These are phyloP conservation scores for Cicer bijugum DNA, from an alignment of 306 rosid genomes.

Conservation along the genomic window DNA sequence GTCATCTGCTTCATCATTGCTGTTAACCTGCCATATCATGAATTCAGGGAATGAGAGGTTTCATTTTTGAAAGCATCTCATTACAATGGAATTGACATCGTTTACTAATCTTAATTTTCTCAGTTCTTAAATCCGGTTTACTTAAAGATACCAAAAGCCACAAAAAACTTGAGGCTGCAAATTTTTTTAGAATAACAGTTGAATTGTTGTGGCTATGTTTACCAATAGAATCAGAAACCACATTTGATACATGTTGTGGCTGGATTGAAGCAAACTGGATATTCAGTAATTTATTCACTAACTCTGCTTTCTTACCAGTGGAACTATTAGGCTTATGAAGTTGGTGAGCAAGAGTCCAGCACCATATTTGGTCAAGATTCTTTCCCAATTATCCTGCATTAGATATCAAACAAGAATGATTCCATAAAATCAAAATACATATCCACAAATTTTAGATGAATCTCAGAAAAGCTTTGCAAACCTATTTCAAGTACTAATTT, in stretches of 20 bases:
- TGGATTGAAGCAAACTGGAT: neutral
- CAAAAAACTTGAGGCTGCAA: slow-evolving; percentile 1
- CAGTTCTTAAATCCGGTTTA: neutral
- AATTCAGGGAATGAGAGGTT: slow-evolving; percentile 34
- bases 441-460: neutral
- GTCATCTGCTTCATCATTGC: slow-evolving; percentile 62
- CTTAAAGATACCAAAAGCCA: slow-evolving; percentile 5
- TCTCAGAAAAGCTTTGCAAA: neutral
- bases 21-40: slow-evolving; percentile 54
- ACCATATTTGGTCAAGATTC: slow-evolving; percentile 62
- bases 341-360: slow-evolving; percentile 54
- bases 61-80: slow-evolving; percentile 21
- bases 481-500: neutral
- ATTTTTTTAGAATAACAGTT: neutral
- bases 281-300: slow-evolving; percentile 2
- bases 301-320: slow-evolving; percentile 49
- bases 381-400: slow-evolving; percentile 76
- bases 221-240: slow-evolving; percentile 3
- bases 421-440: slow-evolving; percentile 4
- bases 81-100: slow-evolving; percentile 2
- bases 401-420: slow-evolving; percentile 28
- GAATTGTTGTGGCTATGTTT: slow-evolving; percentile 1
- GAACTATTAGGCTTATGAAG: slow-evolving; percentile 50
- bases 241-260: slow-evolving; percentile 24
- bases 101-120: neutral